A percentile compares a stretch with the other conserved stretches of the same genome.
phyloP scores from a whole-genome alignment of 2,329 filamentous ascomycete genomes.

The Sporothrix luriei region DNA sequence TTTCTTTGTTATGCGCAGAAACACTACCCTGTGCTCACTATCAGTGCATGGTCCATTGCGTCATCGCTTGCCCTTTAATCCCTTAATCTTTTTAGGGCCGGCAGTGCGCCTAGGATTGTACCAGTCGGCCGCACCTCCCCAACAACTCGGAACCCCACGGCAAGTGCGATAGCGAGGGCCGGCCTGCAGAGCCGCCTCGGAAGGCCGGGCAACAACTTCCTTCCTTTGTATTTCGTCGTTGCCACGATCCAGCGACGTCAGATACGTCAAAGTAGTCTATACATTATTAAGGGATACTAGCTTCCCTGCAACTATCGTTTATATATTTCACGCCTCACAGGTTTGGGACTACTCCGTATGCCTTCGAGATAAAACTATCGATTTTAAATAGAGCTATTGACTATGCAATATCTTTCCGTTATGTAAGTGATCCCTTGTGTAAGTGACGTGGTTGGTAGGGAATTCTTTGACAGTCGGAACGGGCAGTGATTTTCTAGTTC shows the following conservation, averaged over 20 bases:
- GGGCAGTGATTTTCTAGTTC: no score
- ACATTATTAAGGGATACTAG: neutral
- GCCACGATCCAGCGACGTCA: neutral
- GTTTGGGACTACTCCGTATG: neutral
- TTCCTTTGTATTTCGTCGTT: neutral
- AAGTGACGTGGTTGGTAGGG: no score
- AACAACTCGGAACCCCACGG: slow-evolving; percentile 13
- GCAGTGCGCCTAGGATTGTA: neutral
- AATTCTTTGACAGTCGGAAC: no score
- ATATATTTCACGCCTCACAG: neutral
- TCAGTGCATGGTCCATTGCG: slow-evolving; percentile 26
- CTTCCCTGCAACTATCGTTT: neutral
- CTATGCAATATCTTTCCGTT: no score
- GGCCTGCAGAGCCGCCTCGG: slow-evolving; percentile 5
- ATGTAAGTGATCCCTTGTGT: no score
- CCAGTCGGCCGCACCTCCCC: neutral
- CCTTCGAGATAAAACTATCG: no score
- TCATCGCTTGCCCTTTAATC: slow-evolving; percentile 26
- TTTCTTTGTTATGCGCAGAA: slow-evolving; percentile 15
- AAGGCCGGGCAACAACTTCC: neutral
- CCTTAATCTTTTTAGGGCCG: neutral
- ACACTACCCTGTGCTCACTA: slow-evolving; percentile 15
- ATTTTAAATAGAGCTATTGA: no score
- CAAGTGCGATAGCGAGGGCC: slow-evolving; percentile 16
- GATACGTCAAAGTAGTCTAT: neutral